Conservation (phyloP, 75 land plant species). For the Picea glauca region DNA sequence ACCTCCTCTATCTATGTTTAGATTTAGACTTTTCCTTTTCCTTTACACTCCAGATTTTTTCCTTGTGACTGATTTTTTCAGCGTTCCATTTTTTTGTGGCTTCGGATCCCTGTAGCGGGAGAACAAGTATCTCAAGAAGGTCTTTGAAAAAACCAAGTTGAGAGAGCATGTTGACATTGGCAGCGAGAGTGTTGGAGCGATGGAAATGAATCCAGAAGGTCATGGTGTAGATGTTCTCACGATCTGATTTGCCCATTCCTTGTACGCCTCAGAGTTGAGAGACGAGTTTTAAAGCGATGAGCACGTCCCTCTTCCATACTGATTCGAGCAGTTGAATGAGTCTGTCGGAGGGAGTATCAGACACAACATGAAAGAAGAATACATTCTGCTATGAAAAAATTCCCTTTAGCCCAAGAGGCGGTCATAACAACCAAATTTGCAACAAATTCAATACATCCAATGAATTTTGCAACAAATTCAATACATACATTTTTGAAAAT, state of each 20-base stretch:
- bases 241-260: conserved; percentile 72
- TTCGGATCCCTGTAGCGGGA: conserved; percentile 13
- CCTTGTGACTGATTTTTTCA: background rate
- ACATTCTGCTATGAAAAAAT: too few species aligned
- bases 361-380: conserved; percentile 78
- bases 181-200: conserved; percentile 60
- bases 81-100: background rate
- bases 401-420: too few species aligned
- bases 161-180: conserved; percentile 34
- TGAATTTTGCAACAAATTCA: too few species aligned
- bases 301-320: conserved; percentile 54
- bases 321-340: conserved; percentile 10
- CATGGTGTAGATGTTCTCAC: conserved; percentile 55
- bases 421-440: too few species aligned
- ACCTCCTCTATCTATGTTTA: background rate
- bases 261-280: conserved; percentile 67
- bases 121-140: conserved; percentile 46
- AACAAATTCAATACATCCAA: too few species aligned
- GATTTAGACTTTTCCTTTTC: background rate
- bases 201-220: conserved; percentile 58
- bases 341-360: conserved; percentile 27
- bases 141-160: conserved; percentile 74
- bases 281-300: conserved; percentile 63
- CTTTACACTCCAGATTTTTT: too few species aligned
- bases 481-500: too few species aligned